phyloP scores from a whole-genome alignment of 805 yeast species.

The Nakazawaea wyomingensis region DNA sequence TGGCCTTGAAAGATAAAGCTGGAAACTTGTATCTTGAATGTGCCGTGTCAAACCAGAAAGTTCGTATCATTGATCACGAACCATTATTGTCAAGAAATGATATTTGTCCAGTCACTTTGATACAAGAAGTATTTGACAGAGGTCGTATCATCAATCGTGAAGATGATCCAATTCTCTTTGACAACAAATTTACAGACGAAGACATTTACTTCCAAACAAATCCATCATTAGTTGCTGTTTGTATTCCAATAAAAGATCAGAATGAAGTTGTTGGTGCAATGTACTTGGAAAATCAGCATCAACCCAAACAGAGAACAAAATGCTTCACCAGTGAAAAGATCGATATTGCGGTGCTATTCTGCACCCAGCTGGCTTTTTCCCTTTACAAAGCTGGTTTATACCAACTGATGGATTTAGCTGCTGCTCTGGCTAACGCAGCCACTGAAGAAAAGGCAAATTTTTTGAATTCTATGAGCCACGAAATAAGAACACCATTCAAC shows the following conservation, averaged over 20 bases:
- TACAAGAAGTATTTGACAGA: constrained; percentile 32
- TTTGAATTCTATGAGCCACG: constrained; percentile 52
- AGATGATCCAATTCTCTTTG: constrained; percentile 30
- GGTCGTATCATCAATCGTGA: constrained; percentile 33
- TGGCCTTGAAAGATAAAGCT: constrained; percentile 24
- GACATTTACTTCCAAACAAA: constrained; percentile 37
- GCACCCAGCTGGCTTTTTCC: constrained; percentile 50
- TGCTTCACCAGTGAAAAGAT: constrained; percentile 29
- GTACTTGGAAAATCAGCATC: constrained; percentile 34
- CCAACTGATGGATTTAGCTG: constrained; percentile 43
- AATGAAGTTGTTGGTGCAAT: constrained; percentile 38
- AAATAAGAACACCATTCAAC: constrained; percentile 52
- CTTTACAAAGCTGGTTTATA: constrained; percentile 42
- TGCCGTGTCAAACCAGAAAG: constrained; percentile 25
- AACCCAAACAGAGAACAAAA: constrained; percentile 12
- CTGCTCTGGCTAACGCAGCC: constrained; percentile 49
- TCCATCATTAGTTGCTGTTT: constrained; percentile 29
- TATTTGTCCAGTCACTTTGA: constrained; percentile 36
- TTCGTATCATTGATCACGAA: constrained; percentile 26
- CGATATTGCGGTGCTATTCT: constrained; percentile 37
- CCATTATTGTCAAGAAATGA: constrained; percentile 35
- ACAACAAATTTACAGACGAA: constrained; percentile 25
- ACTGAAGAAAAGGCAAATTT: constrained; percentile 51
- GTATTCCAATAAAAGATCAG: constrained; percentile 41
- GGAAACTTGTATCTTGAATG: constrained; percentile 25